Percentiles rank a stretch among this genome's conserved stretches.
These are phyloP conservation scores for Thraustotheca clavata DNA, from an alignment of 352 stramenopile species.

Conservation along the genomic window DNA sequence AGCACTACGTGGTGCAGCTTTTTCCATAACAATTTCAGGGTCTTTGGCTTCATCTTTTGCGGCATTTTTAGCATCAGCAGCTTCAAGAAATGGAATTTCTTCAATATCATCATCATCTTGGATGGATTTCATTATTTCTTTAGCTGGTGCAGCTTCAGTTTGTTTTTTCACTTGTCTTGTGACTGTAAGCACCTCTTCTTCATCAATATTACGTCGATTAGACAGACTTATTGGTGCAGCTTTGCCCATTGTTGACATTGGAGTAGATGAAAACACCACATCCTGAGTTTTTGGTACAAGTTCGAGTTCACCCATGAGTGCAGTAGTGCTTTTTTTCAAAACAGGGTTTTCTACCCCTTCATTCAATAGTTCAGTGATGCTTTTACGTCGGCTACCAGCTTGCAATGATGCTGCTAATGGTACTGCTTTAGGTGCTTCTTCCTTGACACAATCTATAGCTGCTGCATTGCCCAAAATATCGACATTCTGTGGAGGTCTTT, in stretches of 20 bases:
- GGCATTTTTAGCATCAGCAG: constrained; percentile 32
- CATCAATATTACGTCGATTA: constrained; percentile 38
- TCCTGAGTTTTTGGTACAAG: not conserved
- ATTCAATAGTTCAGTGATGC: constrained; percentile 61
- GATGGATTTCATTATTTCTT: constrained; percentile 18
- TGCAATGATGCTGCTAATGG: not conserved
- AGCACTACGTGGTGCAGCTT: constrained; percentile 32
- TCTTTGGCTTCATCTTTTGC: constrained; percentile 34
- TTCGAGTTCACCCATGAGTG: constrained; percentile 9
- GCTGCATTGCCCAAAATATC: not conserved
- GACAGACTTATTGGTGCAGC: constrained; percentile 50
- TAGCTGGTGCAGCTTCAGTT: too few species aligned
- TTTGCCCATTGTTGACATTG: constrained; percentile 28
- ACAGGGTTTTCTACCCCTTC: constrained; percentile 41
- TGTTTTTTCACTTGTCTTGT: constrained; percentile 43
- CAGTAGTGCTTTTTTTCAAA: constrained; percentile 19
- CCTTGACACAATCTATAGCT: not conserved
- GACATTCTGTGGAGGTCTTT: not conserved
- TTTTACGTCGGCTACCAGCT: constrained; percentile 38
- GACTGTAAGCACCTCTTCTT: constrained; percentile 53
- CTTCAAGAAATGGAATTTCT: constrained; percentile 69
- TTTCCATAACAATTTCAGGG: constrained; percentile 49
- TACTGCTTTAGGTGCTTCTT: not conserved
- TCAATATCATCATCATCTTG: constrained; percentile 48
- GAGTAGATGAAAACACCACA: constrained; percentile 2